These are phyloP conservation scores for Trichoderma sp. DNA, from an alignment of 2,329 filamentous ascomycete species.

Conservation along the genomic window DNA sequence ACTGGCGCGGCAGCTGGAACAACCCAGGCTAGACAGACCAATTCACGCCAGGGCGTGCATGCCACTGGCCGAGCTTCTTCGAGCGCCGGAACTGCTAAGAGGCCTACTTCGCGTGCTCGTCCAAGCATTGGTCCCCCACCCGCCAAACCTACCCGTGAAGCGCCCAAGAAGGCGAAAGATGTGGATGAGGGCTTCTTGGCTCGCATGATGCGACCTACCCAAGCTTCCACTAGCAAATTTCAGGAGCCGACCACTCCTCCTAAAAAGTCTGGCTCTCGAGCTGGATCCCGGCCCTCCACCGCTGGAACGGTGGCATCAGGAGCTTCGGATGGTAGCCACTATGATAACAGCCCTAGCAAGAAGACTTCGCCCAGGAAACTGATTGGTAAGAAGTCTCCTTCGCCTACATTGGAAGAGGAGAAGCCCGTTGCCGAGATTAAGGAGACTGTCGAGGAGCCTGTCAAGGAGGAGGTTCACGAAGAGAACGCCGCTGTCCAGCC, in stretches of 20 bases:
- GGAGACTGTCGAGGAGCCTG: slow-evolving; percentile 22
- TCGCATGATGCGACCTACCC: slow-evolving; percentile 81
- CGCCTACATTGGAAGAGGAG: slow-evolving; percentile 5
- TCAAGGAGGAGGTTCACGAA: slow-evolving; percentile 11
- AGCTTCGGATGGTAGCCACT: slow-evolving; percentile 2
- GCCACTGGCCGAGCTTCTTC: slow-evolving; percentile 1
- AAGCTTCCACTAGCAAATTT: slow-evolving; percentile 68
- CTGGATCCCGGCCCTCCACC: slow-evolving; percentile 30
- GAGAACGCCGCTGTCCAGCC: slow-evolving; percentile 15
- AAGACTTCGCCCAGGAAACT: slow-evolving; percentile 19
- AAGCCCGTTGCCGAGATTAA: background rate
- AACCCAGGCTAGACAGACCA: slow-evolving; percentile 32
- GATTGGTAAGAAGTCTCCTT: slow-evolving; percentile 1
- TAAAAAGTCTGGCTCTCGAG: slow-evolving; percentile 41
- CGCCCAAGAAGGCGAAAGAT: slow-evolving; percentile 56
- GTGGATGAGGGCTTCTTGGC: slow-evolving; percentile 74
- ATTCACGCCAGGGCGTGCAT: slow-evolving; percentile 43
- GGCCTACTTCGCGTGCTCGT: slow-evolving; percentile 51
- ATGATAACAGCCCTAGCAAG: slow-evolving; percentile 1
- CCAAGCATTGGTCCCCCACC: slow-evolving; percentile 63
- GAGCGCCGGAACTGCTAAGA: slow-evolving; percentile 44
- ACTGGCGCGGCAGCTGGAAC: slow-evolving; percentile 32
- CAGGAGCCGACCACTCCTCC: slow-evolving; percentile 60
- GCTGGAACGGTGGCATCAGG: slow-evolving; percentile 11
- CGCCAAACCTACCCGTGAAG: slow-evolving; percentile 49